Percentiles rank a stretch among this genome's conserved stretches.
phyloP scores from a whole-genome alignment of 1,284 basidiomycete genomes.

The Prillingera fragicola region DNA sequence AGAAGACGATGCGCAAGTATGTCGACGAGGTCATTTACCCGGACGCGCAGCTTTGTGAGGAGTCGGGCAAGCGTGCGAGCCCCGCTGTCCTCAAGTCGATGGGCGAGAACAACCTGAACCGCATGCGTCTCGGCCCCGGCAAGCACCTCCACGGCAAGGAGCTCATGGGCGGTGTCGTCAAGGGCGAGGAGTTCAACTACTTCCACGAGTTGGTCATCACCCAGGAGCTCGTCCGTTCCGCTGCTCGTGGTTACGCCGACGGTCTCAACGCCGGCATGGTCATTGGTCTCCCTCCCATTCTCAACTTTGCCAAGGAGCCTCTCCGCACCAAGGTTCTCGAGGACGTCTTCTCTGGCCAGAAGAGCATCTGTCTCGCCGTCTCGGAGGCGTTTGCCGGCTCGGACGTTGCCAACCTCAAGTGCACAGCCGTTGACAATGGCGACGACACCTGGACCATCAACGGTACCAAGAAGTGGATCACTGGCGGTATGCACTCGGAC shows the following conservation, averaged over 20 bases:
- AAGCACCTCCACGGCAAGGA: conserved; percentile 74
- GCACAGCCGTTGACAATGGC: conserved; percentile 72
- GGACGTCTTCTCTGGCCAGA: conserved; percentile 63
- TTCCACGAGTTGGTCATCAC: conserved; percentile 69
- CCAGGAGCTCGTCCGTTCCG: conserved; percentile 74
- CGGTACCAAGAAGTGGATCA: conserved; percentile 90
- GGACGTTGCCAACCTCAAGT: conserved; percentile 77
- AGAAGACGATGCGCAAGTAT: conserved; percentile 54
- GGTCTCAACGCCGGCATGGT: conserved; percentile 68
- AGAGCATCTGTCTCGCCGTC: conserved; percentile 77
- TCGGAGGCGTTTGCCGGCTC: conserved; percentile 85
- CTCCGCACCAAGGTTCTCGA: conserved; percentile 61
- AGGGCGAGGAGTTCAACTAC: conserved; percentile 82
- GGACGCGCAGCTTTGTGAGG: conserved; percentile 61
- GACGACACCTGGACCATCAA: conserved; percentile 75
- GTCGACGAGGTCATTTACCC: conserved; percentile 54
- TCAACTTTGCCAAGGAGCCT: conserved; percentile 56
- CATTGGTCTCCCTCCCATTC: conserved; percentile 62
- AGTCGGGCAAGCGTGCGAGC: conserved; percentile 63
- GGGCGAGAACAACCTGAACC: conserved; percentile 65
- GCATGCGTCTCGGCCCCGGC: conserved; percentile 79
- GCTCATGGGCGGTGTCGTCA: conserved; percentile 77
- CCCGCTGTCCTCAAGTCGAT: conserved; percentile 46
- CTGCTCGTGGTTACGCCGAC: conserved; percentile 78
- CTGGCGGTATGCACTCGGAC: conserved; percentile 62